Evolutionary conservation across 768 basidiomycete genomes (phyloP).

Genomic region (Boletus sensibilis): DNA sequence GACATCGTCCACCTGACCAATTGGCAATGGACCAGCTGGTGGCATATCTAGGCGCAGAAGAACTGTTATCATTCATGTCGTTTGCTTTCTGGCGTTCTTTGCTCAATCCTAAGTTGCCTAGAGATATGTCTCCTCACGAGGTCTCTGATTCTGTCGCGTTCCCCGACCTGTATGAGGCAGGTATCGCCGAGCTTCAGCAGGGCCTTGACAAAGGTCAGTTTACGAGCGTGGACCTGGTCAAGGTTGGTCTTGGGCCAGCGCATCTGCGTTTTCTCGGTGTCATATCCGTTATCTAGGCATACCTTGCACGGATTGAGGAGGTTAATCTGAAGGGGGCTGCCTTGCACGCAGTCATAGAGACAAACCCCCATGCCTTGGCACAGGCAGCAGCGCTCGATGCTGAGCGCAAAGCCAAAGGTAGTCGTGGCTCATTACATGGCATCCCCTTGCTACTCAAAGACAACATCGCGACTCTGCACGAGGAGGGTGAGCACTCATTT

Average conservation of each 20-base stretch:
- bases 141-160: conserved; percentile 14
- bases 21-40: background rate
- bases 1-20: background rate
- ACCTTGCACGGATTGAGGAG: conserved; percentile 63
- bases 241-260: conserved; percentile 34
- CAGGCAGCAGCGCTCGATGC: conserved; percentile 51
- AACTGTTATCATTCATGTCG: background rate
- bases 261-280: background rate
- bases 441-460: conserved; percentile 61
- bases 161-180: conserved; percentile 65
- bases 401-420: conserved; percentile 45
- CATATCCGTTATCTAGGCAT: conserved; percentile 43
- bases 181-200: conserved; percentile 52
- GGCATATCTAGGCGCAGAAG: background rate
- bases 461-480: conserved; percentile 36
- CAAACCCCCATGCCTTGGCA: conserved; percentile 52
- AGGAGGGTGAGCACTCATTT: conserved; percentile 25
- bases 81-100: conserved; percentile 6
- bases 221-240: conserved; percentile 62
- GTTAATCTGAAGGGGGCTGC: conserved; percentile 59
- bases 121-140: conserved; percentile 11
- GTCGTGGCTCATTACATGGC: conserved; percentile 51
- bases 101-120: conserved; percentile 8
- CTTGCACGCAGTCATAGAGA: conserved; percentile 60
- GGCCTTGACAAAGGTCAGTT: conserved; percentile 53